These are phyloP conservation scores for Clarireedia homoeocarpa DNA, from an alignment of 2,329 filamentous ascomycete genomes.

Conservation along the genomic window DNA sequence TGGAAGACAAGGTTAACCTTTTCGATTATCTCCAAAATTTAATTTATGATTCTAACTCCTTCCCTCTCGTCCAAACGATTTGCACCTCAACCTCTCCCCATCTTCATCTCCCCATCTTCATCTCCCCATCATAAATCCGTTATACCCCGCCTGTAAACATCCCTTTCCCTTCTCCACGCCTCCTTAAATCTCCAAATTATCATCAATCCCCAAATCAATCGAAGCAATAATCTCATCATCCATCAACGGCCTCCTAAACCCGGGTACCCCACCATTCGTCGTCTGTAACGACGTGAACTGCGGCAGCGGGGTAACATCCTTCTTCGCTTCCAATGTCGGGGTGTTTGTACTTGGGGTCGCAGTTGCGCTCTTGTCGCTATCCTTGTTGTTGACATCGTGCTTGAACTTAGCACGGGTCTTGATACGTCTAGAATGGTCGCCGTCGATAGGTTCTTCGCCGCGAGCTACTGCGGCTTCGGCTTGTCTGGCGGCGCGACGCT, in stretches of 20 bases:
- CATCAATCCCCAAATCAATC: conserved; percentile 85
- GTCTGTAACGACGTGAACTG: conserved; percentile 38
- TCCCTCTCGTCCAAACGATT: too few relatives aligned
- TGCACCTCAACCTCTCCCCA: too few relatives aligned
- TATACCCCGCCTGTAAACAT: background rate
- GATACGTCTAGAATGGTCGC: conserved; percentile 53
- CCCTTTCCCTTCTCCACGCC: background rate
- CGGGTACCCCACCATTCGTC: conserved; percentile 47
- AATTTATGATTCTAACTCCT: too few relatives aligned
- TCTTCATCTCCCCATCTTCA: background rate
- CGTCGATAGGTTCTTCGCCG: conserved; percentile 52
- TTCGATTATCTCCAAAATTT: too few relatives aligned
- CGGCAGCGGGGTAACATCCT: conserved; percentile 38
- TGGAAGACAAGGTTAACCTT: too few relatives aligned
- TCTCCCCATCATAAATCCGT: background rate
- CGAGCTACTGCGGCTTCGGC: conserved; percentile 53
- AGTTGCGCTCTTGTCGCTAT: conserved; percentile 42
- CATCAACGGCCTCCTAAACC: conserved; percentile 71
- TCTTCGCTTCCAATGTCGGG: conserved; percentile 39
- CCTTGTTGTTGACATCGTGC: conserved; percentile 52
- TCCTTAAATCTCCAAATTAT: conserved; percentile 45
- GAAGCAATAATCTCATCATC: conserved; percentile 90
- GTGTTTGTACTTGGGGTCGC: conserved; percentile 40
- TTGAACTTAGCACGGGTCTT: conserved; percentile 61
- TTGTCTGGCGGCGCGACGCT: conserved; percentile 57